Evolutionary conservation across 805 yeast genomes (phyloP).

Genomic region (Diddensiella transvaalensis): DNA sequence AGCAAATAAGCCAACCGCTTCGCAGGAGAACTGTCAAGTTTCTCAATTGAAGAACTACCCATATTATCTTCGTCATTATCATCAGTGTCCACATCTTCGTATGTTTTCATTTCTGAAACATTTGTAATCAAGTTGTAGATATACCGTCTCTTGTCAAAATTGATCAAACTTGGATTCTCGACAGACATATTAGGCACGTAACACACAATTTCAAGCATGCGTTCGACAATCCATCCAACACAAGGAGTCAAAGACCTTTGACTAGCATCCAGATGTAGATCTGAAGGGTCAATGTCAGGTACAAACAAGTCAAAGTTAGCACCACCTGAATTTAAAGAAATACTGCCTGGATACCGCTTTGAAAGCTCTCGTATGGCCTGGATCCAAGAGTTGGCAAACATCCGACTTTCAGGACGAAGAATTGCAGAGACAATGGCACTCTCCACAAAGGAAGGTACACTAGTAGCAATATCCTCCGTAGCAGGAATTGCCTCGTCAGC

Average conservation of each 20-base stretch:
- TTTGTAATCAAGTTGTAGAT: conserved; percentile 59
- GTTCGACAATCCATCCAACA: conserved; percentile 85
- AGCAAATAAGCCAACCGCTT: conserved; percentile 29
- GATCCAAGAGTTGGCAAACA: conserved; percentile 66
- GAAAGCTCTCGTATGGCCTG: conserved; percentile 45
- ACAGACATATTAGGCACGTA: conserved; percentile 76
- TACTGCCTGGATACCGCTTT: conserved; percentile 17
- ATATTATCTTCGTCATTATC: conserved; percentile 15
- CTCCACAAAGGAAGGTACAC: conserved; percentile 81
- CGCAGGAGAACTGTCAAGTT: conserved; percentile 5
- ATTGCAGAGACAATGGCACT: conserved; percentile 71
- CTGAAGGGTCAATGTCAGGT: conserved; percentile 27
- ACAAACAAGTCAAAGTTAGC: conserved; percentile 23
- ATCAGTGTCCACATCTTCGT: conserved; percentile 12
- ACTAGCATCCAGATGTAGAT: conserved; percentile 19
- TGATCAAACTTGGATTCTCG: conserved; percentile 60
- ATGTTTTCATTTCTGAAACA: conserved; percentile 41
- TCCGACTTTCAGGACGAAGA: conserved; percentile 75
- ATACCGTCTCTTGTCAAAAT: conserved; percentile 81
- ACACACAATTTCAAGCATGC: conserved; percentile 70
- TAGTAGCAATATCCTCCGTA: conserved; percentile 18
- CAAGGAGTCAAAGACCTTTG: conserved; percentile 64
- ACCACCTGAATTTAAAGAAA: background rate
- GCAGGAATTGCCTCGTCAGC: conserved; percentile 16
- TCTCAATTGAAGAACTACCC: conserved; percentile 12